Evolutionary conservation across 1,284 basidiomycete species (phyloP).

Genomic region (Vanrija pseudolonga): DNA sequence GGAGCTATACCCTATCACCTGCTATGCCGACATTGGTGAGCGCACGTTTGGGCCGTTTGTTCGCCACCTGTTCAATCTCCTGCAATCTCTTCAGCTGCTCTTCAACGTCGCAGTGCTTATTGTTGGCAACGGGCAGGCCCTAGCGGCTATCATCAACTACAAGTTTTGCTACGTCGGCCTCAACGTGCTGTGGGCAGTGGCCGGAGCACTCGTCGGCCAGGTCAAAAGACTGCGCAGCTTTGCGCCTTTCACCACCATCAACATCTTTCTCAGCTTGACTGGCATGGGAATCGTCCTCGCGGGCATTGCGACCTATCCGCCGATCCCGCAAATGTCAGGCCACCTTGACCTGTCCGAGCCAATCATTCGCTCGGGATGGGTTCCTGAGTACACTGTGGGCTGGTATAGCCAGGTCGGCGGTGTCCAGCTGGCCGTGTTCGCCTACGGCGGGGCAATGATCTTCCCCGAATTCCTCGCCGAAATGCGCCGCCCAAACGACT

Average conservation of each 20-base stretch:
- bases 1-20: conserved; percentile 6
- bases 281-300: conserved; percentile 6
- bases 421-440: conserved; percentile 60
- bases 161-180: conserved; percentile 13
- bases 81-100: background rate
- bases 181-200: conserved; percentile 1
- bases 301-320: conserved; percentile 29
- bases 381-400: conserved; percentile 47
- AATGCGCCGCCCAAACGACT: conserved; percentile 66
- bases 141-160: conserved; percentile 5
- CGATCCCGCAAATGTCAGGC: conserved; percentile 51
- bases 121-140: conserved; percentile 4
- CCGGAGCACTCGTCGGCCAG: conserved; percentile 1
- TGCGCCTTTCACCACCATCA: conserved; percentile 9
- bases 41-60: conserved; percentile 4
- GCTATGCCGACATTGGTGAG: conserved; percentile 14
- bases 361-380: conserved; percentile 54
- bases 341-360: conserved; percentile 40
- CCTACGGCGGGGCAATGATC: conserved; percentile 56
- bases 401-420: conserved; percentile 42
- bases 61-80: conserved; percentile 7
- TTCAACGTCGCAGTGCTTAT: conserved; percentile 10
- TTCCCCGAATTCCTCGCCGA: conserved; percentile 58
- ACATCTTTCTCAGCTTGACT: conserved; percentile 7
- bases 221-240: conserved; percentile 8